phyloP scores from a whole-genome alignment of 495 filamentous ascomycete genomes.

The Cladorrhinum samala region DNA sequence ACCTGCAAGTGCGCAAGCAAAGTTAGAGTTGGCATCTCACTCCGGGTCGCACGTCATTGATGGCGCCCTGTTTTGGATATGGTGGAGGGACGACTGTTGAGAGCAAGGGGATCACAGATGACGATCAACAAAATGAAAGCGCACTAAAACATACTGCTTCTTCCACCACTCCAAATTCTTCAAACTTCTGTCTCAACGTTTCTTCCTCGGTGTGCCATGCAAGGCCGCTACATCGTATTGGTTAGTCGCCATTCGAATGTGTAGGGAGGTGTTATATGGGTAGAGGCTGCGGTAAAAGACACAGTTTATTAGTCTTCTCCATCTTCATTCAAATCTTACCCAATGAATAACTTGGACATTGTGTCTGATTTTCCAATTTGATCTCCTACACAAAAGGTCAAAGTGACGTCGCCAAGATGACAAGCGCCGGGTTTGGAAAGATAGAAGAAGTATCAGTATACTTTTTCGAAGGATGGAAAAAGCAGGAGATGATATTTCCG shows the following conservation, averaged over 20 bases:
- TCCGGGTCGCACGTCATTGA: neutral
- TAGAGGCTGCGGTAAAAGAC: neutral
- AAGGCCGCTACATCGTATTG: conserved; percentile 64
- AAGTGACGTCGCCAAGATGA: neutral
- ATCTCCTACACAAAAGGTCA: neutral
- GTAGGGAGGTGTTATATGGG: neutral
- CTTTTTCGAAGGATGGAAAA: neutral
- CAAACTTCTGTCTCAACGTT: conserved; percentile 77
- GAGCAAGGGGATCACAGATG: neutral
- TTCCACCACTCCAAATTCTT: conserved; percentile 79
- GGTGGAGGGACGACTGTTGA: too few species aligned
- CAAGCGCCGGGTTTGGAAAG: neutral
- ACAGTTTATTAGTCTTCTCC: neutral
- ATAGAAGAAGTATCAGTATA: too few species aligned
- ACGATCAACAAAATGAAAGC: conserved; percentile 13
- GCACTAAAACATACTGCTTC: conserved; percentile 72
- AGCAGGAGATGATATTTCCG: neutral
- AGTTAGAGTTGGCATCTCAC: conserved; percentile 16
- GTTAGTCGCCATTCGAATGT: neutral
- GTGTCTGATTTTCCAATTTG: conserved; percentile 19
- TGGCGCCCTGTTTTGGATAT: too few species aligned
- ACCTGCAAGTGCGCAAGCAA: conserved; percentile 50
- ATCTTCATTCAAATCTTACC: conserved; percentile 52
- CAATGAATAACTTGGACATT: conserved; percentile 90
- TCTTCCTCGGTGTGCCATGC: conserved; percentile 94